Evolutionary conservation across 352 stramenopile species (phyloP), one percentile per base, ranked within the genome.

Genomic region (Globisporangium emineosum): DNA sequence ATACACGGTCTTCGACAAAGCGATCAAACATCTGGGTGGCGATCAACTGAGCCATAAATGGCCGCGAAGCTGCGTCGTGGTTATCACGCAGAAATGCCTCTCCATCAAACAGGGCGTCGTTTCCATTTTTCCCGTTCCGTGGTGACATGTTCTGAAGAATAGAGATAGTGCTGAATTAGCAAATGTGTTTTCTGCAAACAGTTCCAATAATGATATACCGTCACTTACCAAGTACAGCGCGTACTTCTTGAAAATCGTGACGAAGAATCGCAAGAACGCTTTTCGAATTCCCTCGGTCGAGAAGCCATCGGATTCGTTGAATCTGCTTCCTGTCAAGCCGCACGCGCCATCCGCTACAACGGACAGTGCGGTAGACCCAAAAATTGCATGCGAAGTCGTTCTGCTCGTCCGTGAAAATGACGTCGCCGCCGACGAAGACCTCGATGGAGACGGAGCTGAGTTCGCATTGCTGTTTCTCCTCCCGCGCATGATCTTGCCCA

Each of bases 11-110:
- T 75, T 92, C 81, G 57, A 89, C 79, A 55, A 94, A 94, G 2
- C 86, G 83, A 64, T 93, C 79, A 63, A 94, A 94, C 83, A 94
- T 93, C 55, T 94, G 85, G 7, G 85, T 92, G 29, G 55, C 70
- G 27, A 92, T 77, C 29, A 94, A 58, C 25, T 88, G 75, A 17
- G 77, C 52, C 23, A 94, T 68, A 70, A 91, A 92, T 27, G 79
- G 70, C 1, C 78, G 72, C 1, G 86, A 90, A 7, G 71, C 62
- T 32, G 72, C 55, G 62, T 94, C 85, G 40, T 72, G 73, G 62
- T 89, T 86, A 13, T 94, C 85, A 5, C 85, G 83, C 9, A 94
- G 52, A 60, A 92, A 94, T 0, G 70, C 54, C 21, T 90, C 79
- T 23, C 67, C 71, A 50, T 92, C 83, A 60, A 94, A 92, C 6